phyloP scores from a whole-genome alignment of 768 basidiomycete species.

The Boletus reticulatus region DNA sequence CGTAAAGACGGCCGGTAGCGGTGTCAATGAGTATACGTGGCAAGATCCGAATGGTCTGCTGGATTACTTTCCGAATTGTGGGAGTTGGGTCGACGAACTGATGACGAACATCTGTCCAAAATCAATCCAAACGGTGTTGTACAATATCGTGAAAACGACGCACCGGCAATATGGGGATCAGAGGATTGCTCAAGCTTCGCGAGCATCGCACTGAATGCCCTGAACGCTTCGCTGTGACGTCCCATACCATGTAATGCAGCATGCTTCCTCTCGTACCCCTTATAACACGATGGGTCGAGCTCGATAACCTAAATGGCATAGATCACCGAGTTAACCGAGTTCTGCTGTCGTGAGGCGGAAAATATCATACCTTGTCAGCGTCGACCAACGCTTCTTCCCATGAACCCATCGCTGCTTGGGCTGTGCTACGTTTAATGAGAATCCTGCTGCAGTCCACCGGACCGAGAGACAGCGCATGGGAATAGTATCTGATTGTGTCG shows the following conservation, averaged over 20 bases:
- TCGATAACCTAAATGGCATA: slow-evolving; percentile 1
- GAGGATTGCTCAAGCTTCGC: background rate
- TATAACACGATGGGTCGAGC: background rate
- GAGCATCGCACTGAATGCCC: background rate
- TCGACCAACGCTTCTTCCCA: slow-evolving; percentile 5
- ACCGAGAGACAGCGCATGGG: background rate
- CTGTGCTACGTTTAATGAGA: slow-evolving; percentile 8
- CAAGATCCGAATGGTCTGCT: background rate
- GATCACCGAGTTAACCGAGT: background rate
- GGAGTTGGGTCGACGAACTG: slow-evolving; percentile 1
- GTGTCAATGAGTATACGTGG: slow-evolving; percentile 9
- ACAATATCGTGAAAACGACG: background rate
- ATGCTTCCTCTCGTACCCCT: background rate
- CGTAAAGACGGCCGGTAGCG: slow-evolving; percentile 2
- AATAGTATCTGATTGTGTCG: background rate
- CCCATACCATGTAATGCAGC: background rate
- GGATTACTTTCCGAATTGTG: background rate
- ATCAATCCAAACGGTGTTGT: background rate
- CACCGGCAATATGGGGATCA: background rate
- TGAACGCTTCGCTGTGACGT: background rate
- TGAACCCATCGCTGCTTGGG: too few species aligned
- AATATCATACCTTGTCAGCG: slow-evolving; percentile 4
- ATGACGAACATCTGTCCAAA: background rate
- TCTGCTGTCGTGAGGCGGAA: too few species aligned
- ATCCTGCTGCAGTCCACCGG: background rate